Evolutionary conservation across 768 basidiomycete genomes (phyloP).

Genomic region (Russula emetica): DNA sequence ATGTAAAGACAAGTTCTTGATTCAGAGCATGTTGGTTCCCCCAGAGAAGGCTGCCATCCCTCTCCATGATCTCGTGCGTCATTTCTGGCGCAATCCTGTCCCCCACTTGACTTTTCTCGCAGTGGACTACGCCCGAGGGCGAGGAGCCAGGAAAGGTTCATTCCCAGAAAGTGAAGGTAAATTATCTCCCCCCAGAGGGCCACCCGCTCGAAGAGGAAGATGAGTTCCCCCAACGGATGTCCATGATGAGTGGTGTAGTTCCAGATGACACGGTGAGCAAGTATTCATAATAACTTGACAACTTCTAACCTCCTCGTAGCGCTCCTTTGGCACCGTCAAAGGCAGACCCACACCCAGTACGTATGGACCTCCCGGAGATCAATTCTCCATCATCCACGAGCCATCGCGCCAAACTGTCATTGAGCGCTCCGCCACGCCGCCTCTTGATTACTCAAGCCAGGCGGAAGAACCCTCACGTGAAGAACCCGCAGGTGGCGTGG

Average conservation of each 20-base stretch:
- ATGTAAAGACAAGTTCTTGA: conserved; percentile 99
- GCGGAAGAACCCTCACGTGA: conserved; percentile 41
- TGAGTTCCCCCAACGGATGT: conserved; percentile 28
- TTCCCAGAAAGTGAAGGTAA: conserved; percentile 92
- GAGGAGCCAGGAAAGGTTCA: conserved; percentile 67
- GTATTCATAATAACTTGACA: neutral
- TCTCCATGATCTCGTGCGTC: conserved; percentile 79
- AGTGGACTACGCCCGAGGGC: conserved; percentile 60
- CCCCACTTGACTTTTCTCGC: conserved; percentile 7
- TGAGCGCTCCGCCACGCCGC: conserved; percentile 46
- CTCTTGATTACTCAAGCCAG: conserved; percentile 47
- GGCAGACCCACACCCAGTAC: conserved; percentile 23
- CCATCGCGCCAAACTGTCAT: conserved; percentile 11
- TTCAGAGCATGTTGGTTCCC: conserved; percentile 91
- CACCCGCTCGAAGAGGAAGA: conserved; percentile 80
- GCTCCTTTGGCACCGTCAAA: conserved; percentile 25
- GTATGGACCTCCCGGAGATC: conserved; percentile 29
- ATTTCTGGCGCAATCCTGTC: conserved; percentile 19
- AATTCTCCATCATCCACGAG: conserved; percentile 21
- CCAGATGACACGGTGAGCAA: conserved; percentile 25
- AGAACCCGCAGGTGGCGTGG: conserved; percentile 30
- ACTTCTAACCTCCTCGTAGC: conserved; percentile 15
- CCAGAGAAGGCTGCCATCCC: conserved; percentile 78
- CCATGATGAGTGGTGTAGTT: conserved; percentile 24
- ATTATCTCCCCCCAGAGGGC: conserved; percentile 85